Base-by-base conservation (phyloP, 352 stramenopile species). In the Phytophthora pseudosyringae region DNA sequence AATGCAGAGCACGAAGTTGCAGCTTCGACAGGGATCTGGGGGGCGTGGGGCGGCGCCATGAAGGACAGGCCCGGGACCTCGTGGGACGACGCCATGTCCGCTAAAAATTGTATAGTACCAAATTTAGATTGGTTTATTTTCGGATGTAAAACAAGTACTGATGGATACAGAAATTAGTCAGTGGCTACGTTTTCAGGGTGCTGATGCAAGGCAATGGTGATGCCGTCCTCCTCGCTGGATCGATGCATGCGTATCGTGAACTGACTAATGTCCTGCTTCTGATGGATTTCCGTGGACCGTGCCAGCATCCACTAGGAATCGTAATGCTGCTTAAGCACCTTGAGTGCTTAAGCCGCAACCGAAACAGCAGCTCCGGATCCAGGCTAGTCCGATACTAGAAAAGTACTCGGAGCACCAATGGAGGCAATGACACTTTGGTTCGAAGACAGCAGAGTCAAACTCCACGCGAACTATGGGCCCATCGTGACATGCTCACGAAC, bases 171-270 rank as follows among this genome's bases (percentile, higher is more conserved):
- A 44, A 38, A 32, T 5, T 35, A 35, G 16, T 10, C 13, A 5
- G 41, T 53, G 33, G 48, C 21, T 56, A 56, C 48, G 38, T 40
- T 56, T 18, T 26, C 7, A 26, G 13, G 5, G 4, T 41, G n/a
- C 25, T 41, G 38, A n/a, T n/a, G n/a, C n/a, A n/a, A n/a, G 10
- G 52, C 46, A 32, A 69, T 64, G 29, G 51, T 21, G 25, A 64
- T 59, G 3, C 61, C 61, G 38, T 59, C 51, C 18, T 59, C 50
- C 40, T 49, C 51, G 38, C 52, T 52, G 1, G 39, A 44, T 51
- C 41, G 26, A 15, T 60, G 40, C 13, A 45, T 60, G 11, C 52
- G 29, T 18, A 60, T 60, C 10, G 52, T 46, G 52, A 60, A 60
- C 26, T 60, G 28, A 26, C 32, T 50, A 31, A 44, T 26, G 9